These are phyloP conservation scores for Pleurotus salmoneostramineus DNA, from an alignment of 768 basidiomycete genomes.

Conservation along the genomic window DNA sequence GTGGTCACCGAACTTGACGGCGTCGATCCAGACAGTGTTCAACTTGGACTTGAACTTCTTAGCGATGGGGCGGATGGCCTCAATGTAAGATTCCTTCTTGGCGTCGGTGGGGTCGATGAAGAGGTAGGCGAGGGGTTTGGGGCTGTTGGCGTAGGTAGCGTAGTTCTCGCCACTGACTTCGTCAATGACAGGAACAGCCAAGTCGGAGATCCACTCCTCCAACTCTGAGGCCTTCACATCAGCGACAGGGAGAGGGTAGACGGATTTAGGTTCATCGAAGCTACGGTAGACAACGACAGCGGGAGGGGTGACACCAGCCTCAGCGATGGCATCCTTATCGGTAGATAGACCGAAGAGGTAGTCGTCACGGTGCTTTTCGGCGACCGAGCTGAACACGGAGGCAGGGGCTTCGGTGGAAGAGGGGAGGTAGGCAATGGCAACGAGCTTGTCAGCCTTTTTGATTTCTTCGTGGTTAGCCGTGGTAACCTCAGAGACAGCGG, in stretches of 20 bases:
- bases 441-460: slow-evolving; percentile 84
- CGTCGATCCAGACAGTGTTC: slow-evolving; percentile 99
- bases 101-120: slow-evolving; percentile 82
- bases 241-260: slow-evolving; percentile 61
- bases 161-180: slow-evolving; percentile 97
- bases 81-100: slow-evolving; percentile 61
- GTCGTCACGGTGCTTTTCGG: slow-evolving; percentile 86
- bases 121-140: slow-evolving; percentile 89
- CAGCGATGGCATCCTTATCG: slow-evolving; percentile 63
- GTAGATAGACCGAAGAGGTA: slow-evolving; percentile 89
- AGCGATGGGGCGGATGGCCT: slow-evolving; percentile 72
- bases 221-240: slow-evolving; percentile 59
- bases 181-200: slow-evolving; percentile 84
- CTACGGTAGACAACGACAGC: slow-evolving; percentile 88
- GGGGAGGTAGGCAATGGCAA: slow-evolving; percentile 80
- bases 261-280: slow-evolving; percentile 80
- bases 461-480: slow-evolving; percentile 78
- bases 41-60: slow-evolving; percentile 78
- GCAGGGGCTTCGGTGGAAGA: slow-evolving; percentile 69
- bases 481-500: slow-evolving; percentile 85
- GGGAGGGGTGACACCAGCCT: slow-evolving; percentile 74
- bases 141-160: slow-evolving; percentile 71
- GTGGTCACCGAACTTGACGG: slow-evolving; percentile 91
- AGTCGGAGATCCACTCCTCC: slow-evolving; percentile 73
- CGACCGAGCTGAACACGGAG: slow-evolving; percentile 72